These are phyloP conservation scores for Bjerkandera adusta DNA, from an alignment of 1,284 basidiomycete genomes.

Conservation along the genomic window DNA sequence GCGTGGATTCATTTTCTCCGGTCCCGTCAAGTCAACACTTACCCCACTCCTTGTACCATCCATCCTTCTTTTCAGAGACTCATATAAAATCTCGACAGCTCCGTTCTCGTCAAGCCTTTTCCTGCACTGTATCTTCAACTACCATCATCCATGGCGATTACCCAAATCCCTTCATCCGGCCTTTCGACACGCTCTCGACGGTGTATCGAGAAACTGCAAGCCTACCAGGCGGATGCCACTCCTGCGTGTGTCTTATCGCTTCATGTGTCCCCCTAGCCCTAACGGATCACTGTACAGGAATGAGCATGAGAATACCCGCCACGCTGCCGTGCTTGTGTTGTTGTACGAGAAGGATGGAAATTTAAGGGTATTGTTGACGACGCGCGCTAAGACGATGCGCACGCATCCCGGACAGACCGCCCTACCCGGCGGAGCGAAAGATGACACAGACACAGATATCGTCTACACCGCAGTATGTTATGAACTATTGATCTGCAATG, in stretches of 20 bases:
- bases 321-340: slow-evolving; percentile 72
- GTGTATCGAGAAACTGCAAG: slow-evolving; percentile 33
- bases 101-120: background rate
- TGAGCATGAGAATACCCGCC: slow-evolving; percentile 38
- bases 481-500: slow-evolving; percentile 2
- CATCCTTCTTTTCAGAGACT: no score
- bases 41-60: no score
- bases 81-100: no score
- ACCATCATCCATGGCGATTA: slow-evolving; percentile 9
- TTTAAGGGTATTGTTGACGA: slow-evolving; percentile 75
- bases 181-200: slow-evolving; percentile 4
- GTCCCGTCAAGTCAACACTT: no score
- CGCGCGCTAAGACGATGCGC: slow-evolving; percentile 70
- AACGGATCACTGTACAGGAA: background rate
- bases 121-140: background rate
- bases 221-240: slow-evolving; percentile 30
- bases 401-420: slow-evolving; percentile 76
- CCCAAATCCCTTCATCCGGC: background rate
- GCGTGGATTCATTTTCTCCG: no score
- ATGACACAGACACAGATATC: slow-evolving; percentile 57
- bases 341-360: slow-evolving; percentile 62
- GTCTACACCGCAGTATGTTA: slow-evolving; percentile 66
- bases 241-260: slow-evolving; percentile 37
- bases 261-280: background rate
- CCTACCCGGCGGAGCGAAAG: slow-evolving; percentile 75